Conservation (phyloP, 352 stramenopile species). For the Phytopythium cucurbitacearum region DNA sequence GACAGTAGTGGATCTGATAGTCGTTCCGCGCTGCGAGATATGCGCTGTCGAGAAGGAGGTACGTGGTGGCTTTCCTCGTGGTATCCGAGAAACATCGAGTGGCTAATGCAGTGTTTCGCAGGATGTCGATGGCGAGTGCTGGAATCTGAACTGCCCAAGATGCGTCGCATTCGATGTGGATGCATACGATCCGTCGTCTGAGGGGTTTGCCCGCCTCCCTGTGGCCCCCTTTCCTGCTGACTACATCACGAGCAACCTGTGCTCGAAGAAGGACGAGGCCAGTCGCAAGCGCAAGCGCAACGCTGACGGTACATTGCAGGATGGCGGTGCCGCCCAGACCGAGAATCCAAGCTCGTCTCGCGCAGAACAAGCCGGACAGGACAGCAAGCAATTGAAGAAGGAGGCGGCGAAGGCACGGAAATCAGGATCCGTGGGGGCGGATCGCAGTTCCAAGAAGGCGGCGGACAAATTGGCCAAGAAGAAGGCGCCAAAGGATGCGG, state of each 20-base stretch:
- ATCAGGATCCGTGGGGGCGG: conserved; percentile 1
- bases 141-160: conserved; percentile 70
- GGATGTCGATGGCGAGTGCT: conserved; percentile 64
- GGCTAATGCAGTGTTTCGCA: conserved; percentile 8
- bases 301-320: conserved; percentile 8
- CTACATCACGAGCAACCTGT: conserved; percentile 52
- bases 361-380: conserved; percentile 11
- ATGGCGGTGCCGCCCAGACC: conserved; percentile 7
- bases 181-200: conserved; percentile 30
- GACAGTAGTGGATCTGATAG: conserved; percentile 55
- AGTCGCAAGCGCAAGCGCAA: conserved; percentile 51
- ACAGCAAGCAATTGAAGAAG: conserved; percentile 42
- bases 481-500: conserved; percentile 13
- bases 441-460: conserved; percentile 28
- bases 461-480: conserved; percentile 35
- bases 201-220: conserved; percentile 49
- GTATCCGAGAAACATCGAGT: conserved; percentile 7
- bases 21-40: conserved; percentile 74
- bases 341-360: conserved; percentile 11
- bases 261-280: conserved; percentile 27
- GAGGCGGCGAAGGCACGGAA: conserved; percentile 30
- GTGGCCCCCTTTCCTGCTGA: conserved; percentile 44
- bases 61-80: conserved; percentile 6
- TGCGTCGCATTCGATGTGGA: conserved; percentile 67
- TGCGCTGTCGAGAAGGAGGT: conserved; percentile 85